phyloP scores from a whole-genome alignment of 1,139 yeast species.

The Kluyveromyces sp. region DNA sequence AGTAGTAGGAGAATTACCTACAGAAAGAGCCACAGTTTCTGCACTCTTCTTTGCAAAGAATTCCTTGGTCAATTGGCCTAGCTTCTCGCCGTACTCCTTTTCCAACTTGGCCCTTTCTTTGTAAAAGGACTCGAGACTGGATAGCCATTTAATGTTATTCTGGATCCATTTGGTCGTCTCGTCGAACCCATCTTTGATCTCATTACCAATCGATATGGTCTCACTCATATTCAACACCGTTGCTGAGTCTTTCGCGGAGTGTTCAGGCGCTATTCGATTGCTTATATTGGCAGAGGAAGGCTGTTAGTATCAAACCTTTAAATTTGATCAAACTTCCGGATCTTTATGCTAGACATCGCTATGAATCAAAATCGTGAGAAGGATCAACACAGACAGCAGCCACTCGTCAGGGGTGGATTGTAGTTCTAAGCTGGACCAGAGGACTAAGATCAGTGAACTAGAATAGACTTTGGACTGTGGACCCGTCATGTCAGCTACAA shows the following conservation, averaged over 20 bases:
- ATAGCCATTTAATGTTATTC: constrained; percentile 67
- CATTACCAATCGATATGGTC: constrained; percentile 50
- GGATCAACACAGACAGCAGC: no score
- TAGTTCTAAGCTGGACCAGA: no score
- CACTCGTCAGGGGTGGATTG: no score
- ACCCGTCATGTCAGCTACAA: constrained; percentile 1
- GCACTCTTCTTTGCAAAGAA: constrained; percentile 75
- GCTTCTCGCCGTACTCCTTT: constrained; percentile 67
- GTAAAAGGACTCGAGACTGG: constrained; percentile 76
- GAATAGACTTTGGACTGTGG: no score
- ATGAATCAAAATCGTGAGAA: no score
- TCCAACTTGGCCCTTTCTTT: constrained; percentile 76
- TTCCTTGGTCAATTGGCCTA: constrained; percentile 58
- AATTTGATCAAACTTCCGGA: not conserved
- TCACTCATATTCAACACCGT: constrained; percentile 9
- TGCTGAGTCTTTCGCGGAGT: not conserved
- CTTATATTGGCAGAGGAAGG: not conserved
- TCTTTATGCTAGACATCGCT: no score
- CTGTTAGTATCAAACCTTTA: not conserved
- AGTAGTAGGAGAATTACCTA: constrained; percentile 83
- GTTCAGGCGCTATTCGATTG: not conserved
- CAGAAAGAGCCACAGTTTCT: constrained; percentile 60
- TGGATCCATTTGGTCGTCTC: constrained; percentile 71
- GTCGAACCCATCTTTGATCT: constrained; percentile 71
- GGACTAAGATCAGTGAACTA: no score